These are phyloP conservation scores for Rhododendron simsii DNA, from an alignment of 148 eudicot species.

Conservation along the genomic window DNA sequence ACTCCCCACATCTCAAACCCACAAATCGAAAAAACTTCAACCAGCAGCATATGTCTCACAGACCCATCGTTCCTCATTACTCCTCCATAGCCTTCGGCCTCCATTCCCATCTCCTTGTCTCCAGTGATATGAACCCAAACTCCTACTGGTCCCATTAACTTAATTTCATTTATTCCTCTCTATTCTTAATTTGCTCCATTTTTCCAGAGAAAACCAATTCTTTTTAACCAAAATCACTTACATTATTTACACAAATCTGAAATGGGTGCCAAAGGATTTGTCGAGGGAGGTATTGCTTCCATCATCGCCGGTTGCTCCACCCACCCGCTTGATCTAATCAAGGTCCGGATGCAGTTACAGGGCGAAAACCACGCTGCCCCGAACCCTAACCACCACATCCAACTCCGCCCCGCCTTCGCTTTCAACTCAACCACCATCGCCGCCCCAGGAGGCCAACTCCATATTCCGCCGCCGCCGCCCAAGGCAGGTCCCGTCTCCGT, in stretches of 20 bases:
- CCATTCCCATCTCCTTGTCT: not conserved
- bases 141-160: constrained; percentile 21
- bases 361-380: constrained; percentile 28
- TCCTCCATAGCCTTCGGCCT: constrained; percentile 41
- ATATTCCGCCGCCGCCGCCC: constrained; percentile 12
- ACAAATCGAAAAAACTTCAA: not conserved
- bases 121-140: constrained; percentile 16
- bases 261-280: constrained; percentile 51
- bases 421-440: constrained; percentile 8
- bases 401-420: constrained; percentile 45
- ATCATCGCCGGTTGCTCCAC: constrained; percentile 56
- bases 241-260: not conserved
- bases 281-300: constrained; percentile 54
- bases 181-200: not conserved
- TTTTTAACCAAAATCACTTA: not conserved
- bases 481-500: constrained; percentile 32
- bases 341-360: constrained; percentile 62
- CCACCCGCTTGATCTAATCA: constrained; percentile 53
- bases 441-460: not conserved
- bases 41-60: constrained; percentile 67
- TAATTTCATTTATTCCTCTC: too few relatives aligned
- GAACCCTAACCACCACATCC: not conserved
- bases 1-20: not conserved
- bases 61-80: constrained; percentile 42
- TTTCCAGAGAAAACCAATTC: not conserved